Conservation (phyloP, 306 rosid genomes). For the Acacia confusa region DNA sequence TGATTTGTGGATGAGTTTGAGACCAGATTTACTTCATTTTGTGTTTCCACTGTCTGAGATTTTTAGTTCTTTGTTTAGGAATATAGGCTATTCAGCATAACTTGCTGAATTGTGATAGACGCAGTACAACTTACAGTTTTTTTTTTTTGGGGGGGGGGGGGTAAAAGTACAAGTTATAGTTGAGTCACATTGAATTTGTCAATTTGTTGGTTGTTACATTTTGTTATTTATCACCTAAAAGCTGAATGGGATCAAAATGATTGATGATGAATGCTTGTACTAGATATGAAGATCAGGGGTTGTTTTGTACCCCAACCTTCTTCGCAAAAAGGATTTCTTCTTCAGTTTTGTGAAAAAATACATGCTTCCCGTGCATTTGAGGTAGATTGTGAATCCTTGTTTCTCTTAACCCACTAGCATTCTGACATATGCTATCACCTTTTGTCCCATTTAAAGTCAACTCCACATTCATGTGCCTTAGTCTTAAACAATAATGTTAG, state of each 20-base stretch:
- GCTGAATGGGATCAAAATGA: not conserved
- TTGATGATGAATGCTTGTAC: not conserved
- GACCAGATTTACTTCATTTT: not conserved
- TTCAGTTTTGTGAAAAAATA: not conserved
- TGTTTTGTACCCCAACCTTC: not conserved
- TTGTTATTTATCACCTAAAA: not conserved
- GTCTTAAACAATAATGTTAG: not conserved
- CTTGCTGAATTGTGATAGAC: not conserved
- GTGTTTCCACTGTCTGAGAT: not conserved
- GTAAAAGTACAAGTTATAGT: not conserved
- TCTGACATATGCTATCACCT: not conserved
- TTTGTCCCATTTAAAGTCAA: not conserved
- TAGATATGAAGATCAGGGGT: not conserved
- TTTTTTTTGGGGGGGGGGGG: too few relatives aligned
- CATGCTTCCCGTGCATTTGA: constrained; percentile 4
- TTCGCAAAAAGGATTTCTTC: not conserved
- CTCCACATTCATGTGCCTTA: not conserved
- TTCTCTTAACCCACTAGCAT: not conserved
- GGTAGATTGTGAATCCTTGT: not conserved
- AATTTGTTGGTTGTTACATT: not conserved
- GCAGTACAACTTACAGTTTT: not conserved
- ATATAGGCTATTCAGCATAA: not conserved
- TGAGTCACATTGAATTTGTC: not conserved
- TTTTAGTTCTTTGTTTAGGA: not conserved
- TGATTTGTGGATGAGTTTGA: not conserved